Percentiles rank a stretch among this genome's conserved stretches.
Conservation (phyloP, 371 early-diverging fungal species). For the Mucor indicus region DNA sequence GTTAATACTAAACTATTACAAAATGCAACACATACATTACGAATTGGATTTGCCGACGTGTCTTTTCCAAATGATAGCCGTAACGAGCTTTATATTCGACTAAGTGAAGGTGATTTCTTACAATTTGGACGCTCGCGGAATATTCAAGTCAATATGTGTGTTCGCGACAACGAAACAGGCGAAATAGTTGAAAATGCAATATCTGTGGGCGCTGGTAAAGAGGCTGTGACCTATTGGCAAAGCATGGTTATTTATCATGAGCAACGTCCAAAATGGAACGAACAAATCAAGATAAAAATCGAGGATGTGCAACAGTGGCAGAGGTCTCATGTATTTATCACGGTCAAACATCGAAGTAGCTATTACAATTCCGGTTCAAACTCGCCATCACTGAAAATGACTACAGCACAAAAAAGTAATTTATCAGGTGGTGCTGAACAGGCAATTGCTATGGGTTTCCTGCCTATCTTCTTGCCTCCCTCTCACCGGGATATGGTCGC, state of each 20-base stretch:
- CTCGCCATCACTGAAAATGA: not conserved
- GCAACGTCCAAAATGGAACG: constrained; percentile 64
- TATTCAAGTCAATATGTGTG: constrained; percentile 61
- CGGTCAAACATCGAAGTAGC: constrained; percentile 52
- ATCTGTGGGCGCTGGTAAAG: constrained; percentile 49
- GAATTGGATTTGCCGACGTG: constrained; percentile 67
- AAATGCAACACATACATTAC: constrained; percentile 43
- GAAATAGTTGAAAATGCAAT: constrained; percentile 56
- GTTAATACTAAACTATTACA: constrained; percentile 46
- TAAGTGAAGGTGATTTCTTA: constrained; percentile 61
- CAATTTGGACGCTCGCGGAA: constrained; percentile 54
- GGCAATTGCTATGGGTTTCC: constrained; percentile 48
- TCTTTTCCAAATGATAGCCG: constrained; percentile 59
- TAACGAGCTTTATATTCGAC: constrained; percentile 66
- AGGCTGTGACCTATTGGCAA: constrained; percentile 45
- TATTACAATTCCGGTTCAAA: not conserved
- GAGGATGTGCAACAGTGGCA: constrained; percentile 45
- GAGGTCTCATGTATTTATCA: constrained; percentile 59
- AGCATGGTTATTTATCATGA: constrained; percentile 67
- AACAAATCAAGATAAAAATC: constrained; percentile 62
- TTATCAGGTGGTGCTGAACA: constrained; percentile 27
- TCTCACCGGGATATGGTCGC: constrained; percentile 55
- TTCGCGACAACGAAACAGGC: constrained; percentile 55
- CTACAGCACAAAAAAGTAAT: not conserved
- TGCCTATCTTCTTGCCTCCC: constrained; percentile 59